These are phyloP conservation scores for Pyrrhoderma lamaoense DNA, from an alignment of 1,284 basidiomycete species.

Conservation along the genomic window DNA sequence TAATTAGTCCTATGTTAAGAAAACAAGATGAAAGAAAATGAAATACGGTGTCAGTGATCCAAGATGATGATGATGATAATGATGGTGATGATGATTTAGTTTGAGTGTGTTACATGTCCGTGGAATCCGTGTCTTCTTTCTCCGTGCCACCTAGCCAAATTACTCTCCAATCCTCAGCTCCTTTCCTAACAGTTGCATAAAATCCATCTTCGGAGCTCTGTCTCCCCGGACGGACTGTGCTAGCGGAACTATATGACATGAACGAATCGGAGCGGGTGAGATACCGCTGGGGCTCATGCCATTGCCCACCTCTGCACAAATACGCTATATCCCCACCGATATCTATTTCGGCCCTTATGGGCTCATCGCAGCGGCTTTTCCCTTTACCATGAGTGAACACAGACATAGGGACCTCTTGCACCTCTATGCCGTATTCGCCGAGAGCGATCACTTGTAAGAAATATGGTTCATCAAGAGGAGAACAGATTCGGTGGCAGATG, in stretches of 20 bases:
- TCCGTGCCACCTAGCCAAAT: slow-evolving; percentile 67
- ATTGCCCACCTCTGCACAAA: slow-evolving; percentile 59
- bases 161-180: slow-evolving; percentile 62
- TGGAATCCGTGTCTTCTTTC: slow-evolving; percentile 26
- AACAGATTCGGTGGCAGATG: slow-evolving; percentile 45
- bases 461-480: slow-evolving; percentile 31
- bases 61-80: not conserved
- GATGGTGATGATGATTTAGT: too few species aligned
- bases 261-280: slow-evolving; percentile 29
- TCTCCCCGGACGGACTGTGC: slow-evolving; percentile 42
- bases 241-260: slow-evolving; percentile 41
- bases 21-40: not conserved
- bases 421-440: slow-evolving; percentile 60
- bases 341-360: slow-evolving; percentile 48
- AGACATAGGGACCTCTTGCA: slow-evolving; percentile 50
- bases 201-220: slow-evolving; percentile 51
- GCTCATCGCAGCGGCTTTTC: slow-evolving; percentile 37
- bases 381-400: slow-evolving; percentile 37
- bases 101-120: slow-evolving; percentile 14
- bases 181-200: slow-evolving; percentile 69
- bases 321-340: slow-evolving; percentile 60
- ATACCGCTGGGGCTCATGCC: slow-evolving; percentile 47
- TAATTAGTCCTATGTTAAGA: not conserved
- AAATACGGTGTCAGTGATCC: not conserved
- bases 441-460: slow-evolving; percentile 62